Evolutionary conservation across 1,139 yeast species (phyloP), one percentile per base, ranked within the genome.

Genomic region (Hyphopichia pseudoburtonii): DNA sequence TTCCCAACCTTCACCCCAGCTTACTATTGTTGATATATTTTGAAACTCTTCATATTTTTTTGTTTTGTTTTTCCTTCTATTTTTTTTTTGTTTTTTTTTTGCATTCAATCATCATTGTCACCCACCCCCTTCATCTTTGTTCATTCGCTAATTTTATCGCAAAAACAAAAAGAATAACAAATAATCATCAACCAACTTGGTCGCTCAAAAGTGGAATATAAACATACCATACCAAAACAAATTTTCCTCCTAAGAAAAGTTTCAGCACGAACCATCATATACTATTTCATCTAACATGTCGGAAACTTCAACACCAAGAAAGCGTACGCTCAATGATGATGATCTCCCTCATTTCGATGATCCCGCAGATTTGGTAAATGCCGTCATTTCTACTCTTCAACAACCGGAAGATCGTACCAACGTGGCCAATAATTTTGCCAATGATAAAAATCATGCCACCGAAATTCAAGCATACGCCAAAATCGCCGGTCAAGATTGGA

Each of bases 401-500:
- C 56, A 62, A 2, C 82, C 82, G 6, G 73, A 67, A 33, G 76
- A 75, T 24, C 64, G 62, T 19, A 77, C 82, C 9, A 70, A 72
- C 46, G 82, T 78, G 14, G 56, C 74, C n/a, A 52, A 52, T 28
- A 54, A 52, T 25, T 78, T 65, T 48, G 74, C 77, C 47, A 92
- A 92, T 60, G 88, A 83, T 34, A 77, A 78, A 46, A 84, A 86
- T 50, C 68, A 78, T 41, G 90, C 87, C 42, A 77, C 87, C 25
- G 96, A 88, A 56, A 92, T 92, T 15, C 96, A 89, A 62, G 97
- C 97, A 1, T 92, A 90, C 58, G 97, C 97, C 30, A 90, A 90
- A 58, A 83, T 90, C 35, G 90, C 97, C 0, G 97, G 97, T n/a
- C 71, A 75, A 30, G 81, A 79, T 51, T 92, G 98, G 97, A 90